phyloP scores from a whole-genome alignment of 352 stramenopile species.

The Achlya hypogyna region DNA sequence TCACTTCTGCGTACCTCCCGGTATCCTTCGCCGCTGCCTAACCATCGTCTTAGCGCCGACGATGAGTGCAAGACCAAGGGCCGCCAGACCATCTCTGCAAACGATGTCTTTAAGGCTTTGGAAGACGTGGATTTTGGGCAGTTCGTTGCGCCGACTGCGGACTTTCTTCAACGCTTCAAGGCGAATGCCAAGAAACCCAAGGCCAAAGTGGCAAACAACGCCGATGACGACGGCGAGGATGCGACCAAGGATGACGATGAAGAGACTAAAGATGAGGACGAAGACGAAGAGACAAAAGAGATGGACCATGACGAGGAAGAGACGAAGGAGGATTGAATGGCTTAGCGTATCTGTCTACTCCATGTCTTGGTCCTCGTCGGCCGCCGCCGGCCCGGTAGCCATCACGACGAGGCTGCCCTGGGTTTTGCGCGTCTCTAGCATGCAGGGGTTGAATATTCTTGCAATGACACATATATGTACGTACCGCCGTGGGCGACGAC shows the following conservation, averaged over 20 bases:
- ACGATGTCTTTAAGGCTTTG: conserved; percentile 63
- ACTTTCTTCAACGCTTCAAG: conserved; percentile 35
- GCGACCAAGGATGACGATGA: conserved; percentile 30
- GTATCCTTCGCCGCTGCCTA: not conserved
- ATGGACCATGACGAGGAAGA: conserved; percentile 18
- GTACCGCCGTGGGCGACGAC: conserved; percentile 40
- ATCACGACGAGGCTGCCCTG: conserved; percentile 33
- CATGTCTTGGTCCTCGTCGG: conserved; percentile 41
- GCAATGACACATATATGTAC: not conserved
- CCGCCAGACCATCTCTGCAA: conserved; percentile 62
- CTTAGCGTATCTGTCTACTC: conserved; percentile 24
- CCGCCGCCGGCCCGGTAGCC: conserved; percentile 23
- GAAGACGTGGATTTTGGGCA: conserved; percentile 70
- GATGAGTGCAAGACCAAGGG: conserved; percentile 32
- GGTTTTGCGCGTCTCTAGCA: conserved; percentile 38
- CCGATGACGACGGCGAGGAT: conserved; percentile 25
- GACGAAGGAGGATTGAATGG: conserved; percentile 6
- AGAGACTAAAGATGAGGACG: conserved; percentile 26
- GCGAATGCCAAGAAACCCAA: conserved; percentile 10
- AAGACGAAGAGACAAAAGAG: conserved; percentile 24
- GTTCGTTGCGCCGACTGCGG: conserved; percentile 57
- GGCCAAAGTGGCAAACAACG: conserved; percentile 22
- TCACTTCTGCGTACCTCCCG: conserved; percentile 42
- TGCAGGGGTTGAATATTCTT: not conserved
- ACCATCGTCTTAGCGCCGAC: not conserved